Evolutionary conservation across 768 basidiomycete genomes (phyloP).

Genomic region (Hebeloma cylindrosporum): DNA sequence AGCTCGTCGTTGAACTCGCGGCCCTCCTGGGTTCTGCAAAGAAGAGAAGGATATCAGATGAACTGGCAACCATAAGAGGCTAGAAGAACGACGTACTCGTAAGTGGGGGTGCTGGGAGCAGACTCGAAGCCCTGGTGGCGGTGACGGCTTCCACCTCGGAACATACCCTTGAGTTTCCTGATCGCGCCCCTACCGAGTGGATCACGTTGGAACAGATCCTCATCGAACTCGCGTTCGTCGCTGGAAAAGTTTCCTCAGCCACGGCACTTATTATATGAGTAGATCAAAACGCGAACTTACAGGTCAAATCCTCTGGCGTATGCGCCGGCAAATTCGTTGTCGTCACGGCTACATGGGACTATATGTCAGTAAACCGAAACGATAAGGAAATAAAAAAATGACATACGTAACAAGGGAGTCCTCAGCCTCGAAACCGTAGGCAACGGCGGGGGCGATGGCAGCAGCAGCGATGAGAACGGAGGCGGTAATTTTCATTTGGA

Average conservation of each 20-base stretch:
- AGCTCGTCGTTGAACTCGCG: too few relatives aligned
- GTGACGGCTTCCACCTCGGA: neutral
- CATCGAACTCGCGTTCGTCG: conserved; percentile 9
- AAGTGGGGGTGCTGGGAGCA: neutral
- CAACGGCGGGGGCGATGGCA: conserved; percentile 21
- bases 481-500: conserved; percentile 23
- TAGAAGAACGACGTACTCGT: too few relatives aligned
- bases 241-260: neutral
- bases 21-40: too few relatives aligned
- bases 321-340: conserved; percentile 9
- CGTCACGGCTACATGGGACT: conserved; percentile 6
- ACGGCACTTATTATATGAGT: neutral
- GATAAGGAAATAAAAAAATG: neutral
- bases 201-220: conserved; percentile 4
- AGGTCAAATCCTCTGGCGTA: conserved; percentile 10
- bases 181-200: neutral
- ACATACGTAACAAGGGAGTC: conserved; percentile 17
- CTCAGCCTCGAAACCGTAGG: conserved; percentile 11
- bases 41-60: too few relatives aligned
- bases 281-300: neutral
- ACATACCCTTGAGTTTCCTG: neutral
- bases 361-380: neutral
- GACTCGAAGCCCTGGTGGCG: neutral
- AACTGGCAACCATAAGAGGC: too few relatives aligned
- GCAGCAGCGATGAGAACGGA: conserved; percentile 19